These are phyloP conservation scores for Camellia lanceoleosa DNA, from an alignment of 148 eudicot genomes.

Conservation along the genomic window DNA sequence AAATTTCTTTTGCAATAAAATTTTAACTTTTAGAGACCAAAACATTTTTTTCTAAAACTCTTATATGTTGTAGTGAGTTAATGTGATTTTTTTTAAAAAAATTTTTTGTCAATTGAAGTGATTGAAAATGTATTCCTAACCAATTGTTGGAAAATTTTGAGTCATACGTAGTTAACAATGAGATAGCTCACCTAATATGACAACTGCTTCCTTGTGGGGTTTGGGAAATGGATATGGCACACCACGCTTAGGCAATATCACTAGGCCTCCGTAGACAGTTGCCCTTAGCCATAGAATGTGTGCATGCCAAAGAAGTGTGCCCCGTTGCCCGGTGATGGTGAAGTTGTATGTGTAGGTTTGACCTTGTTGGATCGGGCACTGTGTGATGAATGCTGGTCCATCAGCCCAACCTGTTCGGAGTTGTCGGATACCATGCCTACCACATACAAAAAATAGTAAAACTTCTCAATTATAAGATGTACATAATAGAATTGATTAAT, in stretches of 20 bases:
- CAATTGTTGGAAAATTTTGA: too few species aligned
- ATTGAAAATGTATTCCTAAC: too few species aligned
- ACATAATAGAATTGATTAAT: neutral
- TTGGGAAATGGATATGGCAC: slow-evolving; percentile 61
- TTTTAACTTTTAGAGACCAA: too few species aligned
- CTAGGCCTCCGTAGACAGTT: slow-evolving; percentile 49
- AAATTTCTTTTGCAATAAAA: too few species aligned
- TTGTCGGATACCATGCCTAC: slow-evolving; percentile 57
- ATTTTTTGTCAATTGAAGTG: too few species aligned
- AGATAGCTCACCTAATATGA: slow-evolving; percentile 40
- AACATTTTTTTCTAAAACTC: too few species aligned
- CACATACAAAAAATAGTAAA: neutral
- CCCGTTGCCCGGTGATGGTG: slow-evolving; percentile 54
- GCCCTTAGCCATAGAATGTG: slow-evolving; percentile 56
- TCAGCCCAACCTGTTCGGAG: slow-evolving; percentile 58
- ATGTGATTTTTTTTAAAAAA: too few species aligned
- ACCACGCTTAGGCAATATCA: slow-evolving; percentile 49
- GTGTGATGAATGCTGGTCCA: slow-evolving; percentile 61
- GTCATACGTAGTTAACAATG: too few species aligned
- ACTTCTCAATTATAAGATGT: neutral
- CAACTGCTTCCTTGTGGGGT: slow-evolving; percentile 48
- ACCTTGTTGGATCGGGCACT: slow-evolving; percentile 51
- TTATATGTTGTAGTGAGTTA: too few species aligned
- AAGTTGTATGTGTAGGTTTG: slow-evolving; percentile 52
- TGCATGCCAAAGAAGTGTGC: slow-evolving; percentile 56